phyloP scores from a whole-genome alignment of 768 basidiomycete genomes.

The Tremella mesenterica region DNA sequence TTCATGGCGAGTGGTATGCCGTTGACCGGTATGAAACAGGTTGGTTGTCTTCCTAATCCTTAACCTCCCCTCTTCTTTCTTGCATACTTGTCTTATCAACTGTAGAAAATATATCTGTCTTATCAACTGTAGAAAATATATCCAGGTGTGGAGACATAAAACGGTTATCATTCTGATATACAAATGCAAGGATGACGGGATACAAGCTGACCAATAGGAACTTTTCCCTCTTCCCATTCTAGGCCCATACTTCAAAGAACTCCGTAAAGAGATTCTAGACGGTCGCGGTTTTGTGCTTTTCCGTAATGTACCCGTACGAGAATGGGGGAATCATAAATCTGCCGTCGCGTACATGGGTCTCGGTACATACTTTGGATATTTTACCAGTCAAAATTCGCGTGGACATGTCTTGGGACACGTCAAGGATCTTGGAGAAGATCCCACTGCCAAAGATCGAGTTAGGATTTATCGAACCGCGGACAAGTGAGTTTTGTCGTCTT shows the following conservation, averaged over 20 bases:
- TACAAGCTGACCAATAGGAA: constrained; percentile 15
- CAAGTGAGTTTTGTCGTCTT: background rate
- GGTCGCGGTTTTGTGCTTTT: constrained; percentile 44
- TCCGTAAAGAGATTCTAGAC: constrained; percentile 32
- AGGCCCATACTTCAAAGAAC: constrained; percentile 11
- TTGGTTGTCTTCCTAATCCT: constrained; percentile 8
- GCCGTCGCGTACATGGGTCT: constrained; percentile 38
- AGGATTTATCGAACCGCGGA: constrained; percentile 26
- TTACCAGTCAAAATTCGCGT: constrained; percentile 35
- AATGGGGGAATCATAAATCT: constrained; percentile 33
- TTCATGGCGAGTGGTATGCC: constrained; percentile 18
- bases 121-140: background rate
- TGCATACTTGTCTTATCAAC: background rate
- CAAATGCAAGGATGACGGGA: background rate
- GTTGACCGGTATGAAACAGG: constrained; percentile 27
- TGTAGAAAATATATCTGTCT: background rate
- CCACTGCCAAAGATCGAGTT: constrained; percentile 33
- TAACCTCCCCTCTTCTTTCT: background rate
- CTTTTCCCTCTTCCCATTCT: constrained; percentile 35
- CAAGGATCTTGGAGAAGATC: constrained; percentile 43
- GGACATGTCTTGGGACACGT: constrained; percentile 43
- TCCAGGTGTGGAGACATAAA: background rate
- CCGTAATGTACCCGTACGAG: constrained; percentile 33
- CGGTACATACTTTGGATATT: constrained; percentile 38
- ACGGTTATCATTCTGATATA: background rate